Conservation (phyloP, 2,329 filamentous ascomycete genomes). For the Blastomyces emzantsi region DNA sequence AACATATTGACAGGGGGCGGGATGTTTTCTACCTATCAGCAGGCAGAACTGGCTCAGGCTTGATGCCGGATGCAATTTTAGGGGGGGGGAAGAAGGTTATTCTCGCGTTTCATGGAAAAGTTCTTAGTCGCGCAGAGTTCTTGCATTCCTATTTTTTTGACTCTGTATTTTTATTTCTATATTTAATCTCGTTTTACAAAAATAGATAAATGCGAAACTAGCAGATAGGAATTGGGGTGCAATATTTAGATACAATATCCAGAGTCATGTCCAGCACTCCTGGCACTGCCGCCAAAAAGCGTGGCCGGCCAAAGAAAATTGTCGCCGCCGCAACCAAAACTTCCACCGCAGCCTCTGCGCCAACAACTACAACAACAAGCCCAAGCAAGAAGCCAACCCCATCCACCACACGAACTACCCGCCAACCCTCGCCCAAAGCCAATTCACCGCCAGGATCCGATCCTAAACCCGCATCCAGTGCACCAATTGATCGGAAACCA, state of each 20-base stretch:
- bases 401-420: not conserved
- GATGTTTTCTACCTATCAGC: not conserved
- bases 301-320: conserved; percentile 9
- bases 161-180: not conserved
- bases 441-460: not conserved
- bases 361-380: not conserved
- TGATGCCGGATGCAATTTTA: not conserved
- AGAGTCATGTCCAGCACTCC: conserved; percentile 1
- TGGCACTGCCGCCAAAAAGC: conserved; percentile 3
- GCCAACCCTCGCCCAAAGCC: not conserved
- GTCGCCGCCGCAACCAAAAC: not conserved
- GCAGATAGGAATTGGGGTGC: not conserved
- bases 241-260: not conserved
- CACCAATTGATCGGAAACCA: not conserved
- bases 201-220: not conserved
- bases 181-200: not conserved
- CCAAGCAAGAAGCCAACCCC: not conserved
- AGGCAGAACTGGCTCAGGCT: not conserved
- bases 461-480: not conserved
- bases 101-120: not conserved
- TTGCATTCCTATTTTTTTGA: not conserved
- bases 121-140: not conserved
- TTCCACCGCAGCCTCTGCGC: not conserved
- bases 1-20: not conserved
- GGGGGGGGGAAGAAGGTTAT: not conserved